Conservation (phyloP, 345 rosid species). For the Schrenkiella parvula region DNA sequence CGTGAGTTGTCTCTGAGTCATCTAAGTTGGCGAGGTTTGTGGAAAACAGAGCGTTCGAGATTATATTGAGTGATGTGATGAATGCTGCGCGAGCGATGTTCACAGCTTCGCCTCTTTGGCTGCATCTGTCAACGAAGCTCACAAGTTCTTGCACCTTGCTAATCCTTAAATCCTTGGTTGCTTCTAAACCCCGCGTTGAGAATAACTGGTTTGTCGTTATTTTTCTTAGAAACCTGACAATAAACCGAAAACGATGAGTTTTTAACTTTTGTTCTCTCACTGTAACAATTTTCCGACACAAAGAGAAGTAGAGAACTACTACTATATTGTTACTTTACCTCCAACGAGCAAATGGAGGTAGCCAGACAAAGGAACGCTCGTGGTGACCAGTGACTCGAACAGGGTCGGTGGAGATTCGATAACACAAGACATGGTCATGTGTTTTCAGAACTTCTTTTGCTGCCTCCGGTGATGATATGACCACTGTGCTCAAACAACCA, state of each 20-base stretch:
- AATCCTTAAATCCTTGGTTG: slow-evolving; percentile 22
- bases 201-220: slow-evolving; percentile 32
- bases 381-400: slow-evolving; percentile 32
- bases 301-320: neutral
- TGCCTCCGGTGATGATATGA: slow-evolving; percentile 35
- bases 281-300: neutral
- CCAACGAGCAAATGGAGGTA: slow-evolving; percentile 41
- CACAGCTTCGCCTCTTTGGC: slow-evolving; percentile 27
- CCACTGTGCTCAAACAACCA: slow-evolving; percentile 36
- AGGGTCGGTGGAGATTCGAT: slow-evolving; percentile 29
- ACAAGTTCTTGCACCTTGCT: slow-evolving; percentile 24
- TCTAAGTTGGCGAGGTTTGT: slow-evolving; percentile 5
- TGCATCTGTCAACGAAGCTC: slow-evolving; percentile 8
- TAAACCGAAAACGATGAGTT: neutral
- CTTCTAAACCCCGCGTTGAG: slow-evolving; percentile 35
- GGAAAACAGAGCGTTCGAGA: slow-evolving; percentile 26
- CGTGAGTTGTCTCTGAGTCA: neutral
- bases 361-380: slow-evolving; percentile 31
- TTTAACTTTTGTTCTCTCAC: neutral
- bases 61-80: slow-evolving; percentile 21
- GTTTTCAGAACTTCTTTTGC: slow-evolving; percentile 46
- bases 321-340: slow-evolving; percentile 13
- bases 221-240: slow-evolving; percentile 31
- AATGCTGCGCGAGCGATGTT: slow-evolving; percentile 30
- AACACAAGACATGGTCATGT: slow-evolving; percentile 34